Base-by-base conservation (phyloP, 164 flowering plant species). In the Euptelea pleiosperma region DNA sequence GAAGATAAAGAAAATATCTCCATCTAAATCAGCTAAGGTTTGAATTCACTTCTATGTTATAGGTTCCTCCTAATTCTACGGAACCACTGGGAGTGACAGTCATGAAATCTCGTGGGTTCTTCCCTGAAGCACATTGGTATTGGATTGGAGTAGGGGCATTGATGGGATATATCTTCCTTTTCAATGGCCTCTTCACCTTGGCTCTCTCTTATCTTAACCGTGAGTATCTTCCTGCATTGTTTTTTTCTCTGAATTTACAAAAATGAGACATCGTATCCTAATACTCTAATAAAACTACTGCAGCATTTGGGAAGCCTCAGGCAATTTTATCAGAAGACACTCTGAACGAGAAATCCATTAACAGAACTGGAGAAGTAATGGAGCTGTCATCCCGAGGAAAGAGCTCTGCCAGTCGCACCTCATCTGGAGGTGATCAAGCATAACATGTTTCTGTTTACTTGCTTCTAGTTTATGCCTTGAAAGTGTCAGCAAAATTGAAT, bases 141-240 rank as follows among this genome's bases (percentile, higher is more conserved):
- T 74, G 81, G 81, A 57, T 77, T 10, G 78, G 74, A 16, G 60
- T 74, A 30, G 76, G 62, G 37, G 81, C 74, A 37, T 11, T 53
- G 40, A 8, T 63, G 30, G 81, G 72, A 21, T 66, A 61, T 35
- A 19, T 48, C 0, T 52, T 71, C n/a, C 55, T 74, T 0, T 74
- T 71, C 70, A 74, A 73, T 42, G 42, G 37, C 53, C 28, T 61
- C 3, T 69, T 25, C 56, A 63, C 60, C 6, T 22, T 69, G 37
- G 73, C 79, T 22, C 76, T 75, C 29, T 41, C 62, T 36, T 72
- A 61, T 47, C 73, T 75, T 44, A 63, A 72, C 30, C 69, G 79
- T 75, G 46, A 58, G 76, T 55, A 31, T 15, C 47, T 15, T n/a
- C 10, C 42, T 11, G 1, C 0, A 25, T 14, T 46, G n/a, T 26